phyloP scores from a whole-genome alignment of 106 monocot species.

The Allium fistulosum region DNA sequence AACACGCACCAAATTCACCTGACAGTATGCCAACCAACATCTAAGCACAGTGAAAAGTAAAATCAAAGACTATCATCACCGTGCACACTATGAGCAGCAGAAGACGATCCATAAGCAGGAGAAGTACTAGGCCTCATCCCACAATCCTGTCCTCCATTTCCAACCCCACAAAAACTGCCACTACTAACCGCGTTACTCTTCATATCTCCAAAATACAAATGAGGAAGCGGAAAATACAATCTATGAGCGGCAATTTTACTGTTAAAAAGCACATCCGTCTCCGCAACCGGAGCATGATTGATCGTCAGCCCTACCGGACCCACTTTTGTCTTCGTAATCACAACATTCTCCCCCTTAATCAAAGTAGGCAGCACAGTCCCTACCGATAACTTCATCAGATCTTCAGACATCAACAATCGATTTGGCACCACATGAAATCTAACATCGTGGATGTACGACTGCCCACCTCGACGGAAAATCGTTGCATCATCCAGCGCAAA shows the following conservation, averaged over 20 bases:
- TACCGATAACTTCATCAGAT: constrained; percentile 27
- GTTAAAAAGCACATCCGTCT: constrained; percentile 47
- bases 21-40: too few relatives aligned
- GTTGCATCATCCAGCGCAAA: constrained; percentile 59
- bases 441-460: constrained; percentile 49
- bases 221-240: constrained; percentile 39
- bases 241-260: constrained; percentile 50
- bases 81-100: too few relatives aligned
- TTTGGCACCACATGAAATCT: constrained; percentile 71
- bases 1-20: too few relatives aligned
- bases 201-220: constrained; percentile 22
- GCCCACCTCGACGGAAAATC: constrained; percentile 57
- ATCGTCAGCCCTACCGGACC: constrained; percentile 12
- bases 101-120: too few relatives aligned
- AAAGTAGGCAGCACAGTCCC: constrained; percentile 56
- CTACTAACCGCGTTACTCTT: too few relatives aligned
- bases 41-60: too few relatives aligned
- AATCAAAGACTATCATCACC: too few relatives aligned
- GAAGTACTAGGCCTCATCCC: too few relatives aligned
- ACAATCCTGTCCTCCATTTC: too few relatives aligned
- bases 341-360: constrained; percentile 37
- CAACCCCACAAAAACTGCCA: too few relatives aligned
- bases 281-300: constrained; percentile 51
- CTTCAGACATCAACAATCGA: constrained; percentile 33
- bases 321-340: constrained; percentile 21